A percentile compares a stretch with the other conserved stretches of the same genome.
Evolutionary conservation across 202 grass and related monocot genomes (phyloP).

Genomic region (Setaria viridis): DNA sequence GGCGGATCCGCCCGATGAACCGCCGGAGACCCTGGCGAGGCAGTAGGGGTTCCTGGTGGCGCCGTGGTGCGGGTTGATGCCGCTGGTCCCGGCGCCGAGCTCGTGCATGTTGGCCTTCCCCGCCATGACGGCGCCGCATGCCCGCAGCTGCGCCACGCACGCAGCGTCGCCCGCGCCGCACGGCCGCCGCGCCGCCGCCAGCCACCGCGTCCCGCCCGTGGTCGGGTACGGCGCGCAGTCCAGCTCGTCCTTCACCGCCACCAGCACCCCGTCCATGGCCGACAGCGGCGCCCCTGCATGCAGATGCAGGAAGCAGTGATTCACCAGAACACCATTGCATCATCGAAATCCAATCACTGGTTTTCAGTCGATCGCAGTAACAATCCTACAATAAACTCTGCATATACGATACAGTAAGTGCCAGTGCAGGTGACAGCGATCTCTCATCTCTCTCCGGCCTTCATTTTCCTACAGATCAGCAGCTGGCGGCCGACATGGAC

Average conservation of each 20-base stretch:
- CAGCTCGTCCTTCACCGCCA: conserved; percentile 93
- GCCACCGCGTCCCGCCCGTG: conserved; percentile 78
- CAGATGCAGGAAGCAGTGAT: no score
- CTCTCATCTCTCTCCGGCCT: no score
- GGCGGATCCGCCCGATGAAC: conserved; percentile 79
- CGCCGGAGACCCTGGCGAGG: conserved; percentile 64
- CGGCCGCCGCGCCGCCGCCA: conserved; percentile 58
- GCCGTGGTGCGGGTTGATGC: conserved; percentile 81
- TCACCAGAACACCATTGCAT: no score
- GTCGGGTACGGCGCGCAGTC: conserved; percentile 89
- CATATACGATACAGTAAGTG: no score
- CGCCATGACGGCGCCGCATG: conserved; percentile 68
- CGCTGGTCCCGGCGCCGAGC: conserved; percentile 68
- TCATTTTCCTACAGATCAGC: no score
- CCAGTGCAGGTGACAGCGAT: no score
- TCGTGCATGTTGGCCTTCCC: conserved; percentile 87
- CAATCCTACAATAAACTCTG: no score
- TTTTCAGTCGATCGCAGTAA: no score
- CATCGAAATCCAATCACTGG: not conserved
- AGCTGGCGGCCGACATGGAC: no score
- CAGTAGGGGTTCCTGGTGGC: conserved; percentile 68
- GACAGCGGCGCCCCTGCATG: conserved; percentile 66
- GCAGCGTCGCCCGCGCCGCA: conserved; percentile 59
- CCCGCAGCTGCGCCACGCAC: conserved; percentile 63
- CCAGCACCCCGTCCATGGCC: conserved; percentile 81